A percentile compares a stretch with the other conserved stretches of the same genome.
Evolutionary conservation across 169 alveolate species (phyloP).

Genomic region (Plasmodium ovale): DNA sequence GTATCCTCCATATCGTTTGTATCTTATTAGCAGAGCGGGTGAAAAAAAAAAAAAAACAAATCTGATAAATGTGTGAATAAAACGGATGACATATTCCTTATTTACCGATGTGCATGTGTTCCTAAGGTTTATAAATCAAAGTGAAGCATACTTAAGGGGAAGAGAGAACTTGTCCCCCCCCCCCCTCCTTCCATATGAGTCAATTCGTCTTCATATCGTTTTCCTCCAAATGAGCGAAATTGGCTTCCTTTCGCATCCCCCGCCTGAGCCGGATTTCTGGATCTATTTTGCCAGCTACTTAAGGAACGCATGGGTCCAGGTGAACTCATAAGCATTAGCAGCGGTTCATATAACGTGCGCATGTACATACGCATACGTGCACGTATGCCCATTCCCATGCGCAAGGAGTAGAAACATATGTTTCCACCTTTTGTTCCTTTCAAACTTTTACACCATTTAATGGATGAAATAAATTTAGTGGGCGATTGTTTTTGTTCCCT

Average conservation of each 20-base stretch:
- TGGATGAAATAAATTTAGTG: conserved; percentile 27
- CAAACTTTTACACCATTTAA: not conserved
- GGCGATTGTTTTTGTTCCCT: conserved; percentile 68
- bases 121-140: no score
- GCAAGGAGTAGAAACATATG: no score
- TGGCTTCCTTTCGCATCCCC: conserved; percentile 53
- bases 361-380: not conserved
- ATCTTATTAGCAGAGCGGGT: no score
- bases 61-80: no score
- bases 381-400: not conserved
- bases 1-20: no score
- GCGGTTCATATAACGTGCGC: not conserved
- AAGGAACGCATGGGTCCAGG: conserved; percentile 67
- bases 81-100: no score
- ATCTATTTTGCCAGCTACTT: conserved; percentile 63
- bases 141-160: no score
- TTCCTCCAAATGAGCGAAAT: conserved; percentile 20
- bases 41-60: no score
- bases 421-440: not conserved
- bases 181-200: no score
- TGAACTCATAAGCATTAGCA: not conserved
- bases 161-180: no score
- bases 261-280: conserved; percentile 74
- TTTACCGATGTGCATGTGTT: no score
- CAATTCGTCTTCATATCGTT: no score